A percentile compares a stretch with the other conserved stretches of the same genome.
These are phyloP conservation scores for Pinus taeda DNA, from an alignment of 75 land plant genomes.

Conservation along the genomic window DNA sequence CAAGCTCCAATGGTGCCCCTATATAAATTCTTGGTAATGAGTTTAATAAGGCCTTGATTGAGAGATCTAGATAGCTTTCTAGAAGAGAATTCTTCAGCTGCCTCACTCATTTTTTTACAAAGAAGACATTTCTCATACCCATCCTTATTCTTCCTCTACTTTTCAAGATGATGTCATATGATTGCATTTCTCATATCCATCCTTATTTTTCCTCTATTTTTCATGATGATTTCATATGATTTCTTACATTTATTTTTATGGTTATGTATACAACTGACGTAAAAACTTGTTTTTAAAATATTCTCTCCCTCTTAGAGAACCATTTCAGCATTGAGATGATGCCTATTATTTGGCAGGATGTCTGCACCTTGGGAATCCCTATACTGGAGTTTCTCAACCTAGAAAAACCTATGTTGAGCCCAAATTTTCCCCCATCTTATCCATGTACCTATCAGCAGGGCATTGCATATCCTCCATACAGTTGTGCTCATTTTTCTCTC, in stretches of 20 bases:
- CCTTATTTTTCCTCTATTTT: too few relatives aligned
- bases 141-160: too few relatives aligned
- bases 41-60: too few relatives aligned
- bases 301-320: neutral
- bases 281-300: neutral
- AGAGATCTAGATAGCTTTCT: too few relatives aligned
- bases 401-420: neutral
- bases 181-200: too few relatives aligned
- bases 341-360: conserved; percentile 3
- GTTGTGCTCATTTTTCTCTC: neutral
- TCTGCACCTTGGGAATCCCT: conserved; percentile 1
- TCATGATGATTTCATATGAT: too few relatives aligned
- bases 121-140: too few relatives aligned
- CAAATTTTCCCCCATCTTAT: neutral
- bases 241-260: neutral
- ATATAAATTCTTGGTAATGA: too few relatives aligned
- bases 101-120: too few relatives aligned
- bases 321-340: neutral
- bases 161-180: too few relatives aligned
- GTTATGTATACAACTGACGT: neutral
- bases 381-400: conserved; percentile 6
- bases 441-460: neutral
- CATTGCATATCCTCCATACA: conserved; percentile 6
- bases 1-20: too few relatives aligned
- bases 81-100: too few relatives aligned